These are phyloP conservation scores for Candida easanensis DNA, from an alignment of 805 yeast genomes.

Conservation along the genomic window DNA sequence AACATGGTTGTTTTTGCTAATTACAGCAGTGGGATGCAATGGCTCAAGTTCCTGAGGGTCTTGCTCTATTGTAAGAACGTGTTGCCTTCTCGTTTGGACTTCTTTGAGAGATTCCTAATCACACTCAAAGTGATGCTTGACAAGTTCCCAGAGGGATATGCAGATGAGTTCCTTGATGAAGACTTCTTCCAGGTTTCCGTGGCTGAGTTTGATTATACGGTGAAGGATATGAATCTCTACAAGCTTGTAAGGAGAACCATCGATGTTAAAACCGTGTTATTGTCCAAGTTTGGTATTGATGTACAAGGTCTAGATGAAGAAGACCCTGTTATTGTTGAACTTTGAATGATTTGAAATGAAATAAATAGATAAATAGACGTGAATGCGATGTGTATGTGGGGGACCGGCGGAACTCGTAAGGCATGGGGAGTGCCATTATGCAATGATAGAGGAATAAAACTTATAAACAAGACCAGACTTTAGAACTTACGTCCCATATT, in stretches of 20 bases:
- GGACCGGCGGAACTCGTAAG: too few relatives aligned
- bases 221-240: constrained; percentile 22
- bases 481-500: constrained; percentile 5
- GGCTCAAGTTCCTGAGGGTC: constrained; percentile 52
- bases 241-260: constrained; percentile 15
- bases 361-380: too few relatives aligned
- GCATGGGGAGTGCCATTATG: too few relatives aligned
- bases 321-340: constrained; percentile 27
- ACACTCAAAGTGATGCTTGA: constrained; percentile 36
- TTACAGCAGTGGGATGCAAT: constrained; percentile 60
- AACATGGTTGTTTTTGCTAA: constrained; percentile 55
- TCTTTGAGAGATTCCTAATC: constrained; percentile 33
- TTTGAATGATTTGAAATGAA: neutral
- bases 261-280: constrained; percentile 16
- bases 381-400: too few relatives aligned
- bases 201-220: constrained; percentile 26
- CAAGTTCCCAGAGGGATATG: constrained; percentile 42
- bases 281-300: constrained; percentile 16
- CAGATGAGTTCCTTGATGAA: constrained; percentile 31
- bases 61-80: constrained; percentile 35
- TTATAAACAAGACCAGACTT: neutral
- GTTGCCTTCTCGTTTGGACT: constrained; percentile 22
- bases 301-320: constrained; percentile 25
- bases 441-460: neutral
- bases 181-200: constrained; percentile 20